These are phyloP conservation scores for Aureobasidium namibiae DNA, from an alignment of 2,329 filamentous ascomycete genomes.

Conservation along the genomic window DNA sequence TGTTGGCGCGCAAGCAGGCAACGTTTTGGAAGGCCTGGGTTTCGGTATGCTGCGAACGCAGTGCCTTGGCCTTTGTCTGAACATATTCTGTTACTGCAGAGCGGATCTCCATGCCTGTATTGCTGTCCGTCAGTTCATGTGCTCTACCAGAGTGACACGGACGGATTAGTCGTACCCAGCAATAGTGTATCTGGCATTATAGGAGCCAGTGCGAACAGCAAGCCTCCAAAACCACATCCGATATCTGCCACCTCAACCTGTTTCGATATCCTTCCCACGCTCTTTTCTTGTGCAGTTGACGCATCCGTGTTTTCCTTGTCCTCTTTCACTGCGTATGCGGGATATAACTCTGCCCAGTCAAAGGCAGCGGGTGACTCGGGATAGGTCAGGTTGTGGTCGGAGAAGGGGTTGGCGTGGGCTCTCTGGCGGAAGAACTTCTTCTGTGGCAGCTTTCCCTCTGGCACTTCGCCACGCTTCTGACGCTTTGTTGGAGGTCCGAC, in stretches of 20 bases:
- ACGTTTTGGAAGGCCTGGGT: slow-evolving; percentile 65
- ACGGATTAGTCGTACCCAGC: slow-evolving; percentile 51
- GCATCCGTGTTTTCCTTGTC: slow-evolving; percentile 16
- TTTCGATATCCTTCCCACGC: slow-evolving; percentile 43
- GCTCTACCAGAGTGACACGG: too few species aligned
- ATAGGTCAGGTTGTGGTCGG: slow-evolving; percentile 81
- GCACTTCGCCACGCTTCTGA: slow-evolving; percentile 39
- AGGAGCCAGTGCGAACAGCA: slow-evolving; percentile 78
- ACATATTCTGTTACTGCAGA: slow-evolving; percentile 86
- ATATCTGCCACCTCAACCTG: slow-evolving; percentile 92
- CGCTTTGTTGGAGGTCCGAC: slow-evolving; percentile 31
- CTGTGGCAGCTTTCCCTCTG: slow-evolving; percentile 60
- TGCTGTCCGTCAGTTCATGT: not conserved
- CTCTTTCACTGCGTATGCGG: slow-evolving; percentile 50
- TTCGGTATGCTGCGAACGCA: slow-evolving; percentile 44
- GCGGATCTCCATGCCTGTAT: slow-evolving; percentile 79
- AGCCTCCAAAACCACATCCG: slow-evolving; percentile 89
- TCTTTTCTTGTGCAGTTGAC: slow-evolving; percentile 14
- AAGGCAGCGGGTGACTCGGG: slow-evolving; percentile 71
- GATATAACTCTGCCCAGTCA: slow-evolving; percentile 85
- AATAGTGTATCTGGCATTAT: slow-evolving; percentile 74
- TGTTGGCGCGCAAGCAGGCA: slow-evolving; percentile 81
- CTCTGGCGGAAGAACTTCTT: slow-evolving; percentile 96
- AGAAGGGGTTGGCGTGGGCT: slow-evolving; percentile 96
- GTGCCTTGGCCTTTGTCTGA: slow-evolving; percentile 73